phyloP scores from a whole-genome alignment of 1,284 basidiomycete species.

The Tylopilus sp. region DNA sequence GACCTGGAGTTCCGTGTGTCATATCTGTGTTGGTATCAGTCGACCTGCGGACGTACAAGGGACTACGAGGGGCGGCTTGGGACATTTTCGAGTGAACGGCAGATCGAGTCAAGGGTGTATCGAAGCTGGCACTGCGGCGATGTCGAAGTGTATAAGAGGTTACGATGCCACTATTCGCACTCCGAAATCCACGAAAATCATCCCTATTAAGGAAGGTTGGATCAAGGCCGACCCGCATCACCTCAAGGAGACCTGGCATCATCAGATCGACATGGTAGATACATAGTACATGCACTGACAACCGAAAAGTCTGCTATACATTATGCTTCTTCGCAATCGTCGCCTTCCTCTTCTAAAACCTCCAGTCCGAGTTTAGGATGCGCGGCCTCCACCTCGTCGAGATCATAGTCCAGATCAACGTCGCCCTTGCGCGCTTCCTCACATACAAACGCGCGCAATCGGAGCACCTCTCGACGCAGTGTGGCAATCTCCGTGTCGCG shows the following conservation, averaged over 20 bases:
- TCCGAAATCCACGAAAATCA: slow-evolving; percentile 28
- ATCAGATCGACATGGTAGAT: slow-evolving; percentile 16
- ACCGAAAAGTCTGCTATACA: neutral
- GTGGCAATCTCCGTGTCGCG: slow-evolving; percentile 77
- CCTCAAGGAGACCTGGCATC: neutral
- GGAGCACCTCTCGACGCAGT: slow-evolving; percentile 66
- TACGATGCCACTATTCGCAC: slow-evolving; percentile 12
- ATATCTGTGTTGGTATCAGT: neutral
- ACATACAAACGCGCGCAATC: slow-evolving; percentile 48
- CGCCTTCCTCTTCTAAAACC: slow-evolving; percentile 30
- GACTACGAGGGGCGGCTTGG: slow-evolving; percentile 29
- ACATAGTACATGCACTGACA: slow-evolving; percentile 5
- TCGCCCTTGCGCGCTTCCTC: slow-evolving; percentile 32
- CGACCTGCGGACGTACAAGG: slow-evolving; percentile 29
- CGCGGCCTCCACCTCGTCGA: slow-evolving; percentile 39
- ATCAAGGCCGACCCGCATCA: neutral
- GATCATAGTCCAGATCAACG: slow-evolving; percentile 41
- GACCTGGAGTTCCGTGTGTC: slow-evolving; percentile 37
- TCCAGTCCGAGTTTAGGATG: slow-evolving; percentile 20
- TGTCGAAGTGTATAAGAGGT: neutral
- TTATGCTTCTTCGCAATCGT: slow-evolving; percentile 27
- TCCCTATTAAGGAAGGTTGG: slow-evolving; percentile 13
- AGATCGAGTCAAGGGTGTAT: neutral
- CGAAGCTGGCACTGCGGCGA: neutral
- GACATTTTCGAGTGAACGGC: slow-evolving; percentile 18